phyloP scores from a whole-genome alignment of 352 stramenopile species.

The Phytopythium montanum region DNA sequence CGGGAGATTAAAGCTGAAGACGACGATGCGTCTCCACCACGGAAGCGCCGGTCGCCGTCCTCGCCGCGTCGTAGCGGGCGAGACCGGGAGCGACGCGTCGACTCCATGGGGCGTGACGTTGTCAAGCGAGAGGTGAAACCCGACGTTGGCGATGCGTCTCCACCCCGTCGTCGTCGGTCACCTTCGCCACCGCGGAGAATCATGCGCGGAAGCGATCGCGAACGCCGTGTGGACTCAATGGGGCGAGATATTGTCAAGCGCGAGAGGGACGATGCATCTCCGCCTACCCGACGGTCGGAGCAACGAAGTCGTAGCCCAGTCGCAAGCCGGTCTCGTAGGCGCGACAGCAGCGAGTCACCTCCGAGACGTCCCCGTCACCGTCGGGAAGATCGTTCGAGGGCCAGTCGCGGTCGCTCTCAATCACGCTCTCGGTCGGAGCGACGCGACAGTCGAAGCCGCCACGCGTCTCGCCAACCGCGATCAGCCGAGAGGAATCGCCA shows the following conservation, averaged over 20 bases:
- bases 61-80: no score
- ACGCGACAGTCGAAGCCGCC: neutral
- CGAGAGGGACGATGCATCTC: neutral
- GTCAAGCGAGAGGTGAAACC: neutral
- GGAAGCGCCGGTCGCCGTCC: neutral
- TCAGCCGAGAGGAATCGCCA: neutral
- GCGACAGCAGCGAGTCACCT: neutral
- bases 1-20: neutral
- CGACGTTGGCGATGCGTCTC: conserved; percentile 8
- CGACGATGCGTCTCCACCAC: conserved; percentile 20
- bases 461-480: neutral
- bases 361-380: neutral
- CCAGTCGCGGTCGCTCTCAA: conserved; percentile 12
- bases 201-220: neutral
- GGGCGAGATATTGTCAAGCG: conserved; percentile 11
- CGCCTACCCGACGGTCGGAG: neutral
- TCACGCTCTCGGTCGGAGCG: conserved; percentile 12
- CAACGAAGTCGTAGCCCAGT: neutral
- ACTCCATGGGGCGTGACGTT: conserved; percentile 19
- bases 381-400: conserved; percentile 4
- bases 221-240: conserved; percentile 19
- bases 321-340: neutral
- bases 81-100: conserved; percentile 12
- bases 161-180: neutral
- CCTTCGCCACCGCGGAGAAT: no score